These are phyloP conservation scores for Pseudonectria foliicola DNA, from an alignment of 2,329 filamentous ascomycete genomes.

Conservation along the genomic window DNA sequence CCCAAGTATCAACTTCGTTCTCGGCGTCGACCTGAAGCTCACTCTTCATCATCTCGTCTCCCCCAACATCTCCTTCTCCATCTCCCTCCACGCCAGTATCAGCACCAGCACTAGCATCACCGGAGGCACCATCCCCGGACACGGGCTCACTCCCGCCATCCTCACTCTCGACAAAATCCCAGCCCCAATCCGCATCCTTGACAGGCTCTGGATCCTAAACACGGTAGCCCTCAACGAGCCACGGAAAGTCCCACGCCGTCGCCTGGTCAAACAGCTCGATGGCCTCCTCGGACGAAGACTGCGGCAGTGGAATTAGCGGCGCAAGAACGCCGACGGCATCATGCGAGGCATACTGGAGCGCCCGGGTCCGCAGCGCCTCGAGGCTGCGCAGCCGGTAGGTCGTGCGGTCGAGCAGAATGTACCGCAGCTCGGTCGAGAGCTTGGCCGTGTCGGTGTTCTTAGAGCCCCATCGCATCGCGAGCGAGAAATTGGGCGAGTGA, in stretches of 20 bases:
- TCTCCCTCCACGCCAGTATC: no score
- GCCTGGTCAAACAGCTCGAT: neutral
- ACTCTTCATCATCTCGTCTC: no score
- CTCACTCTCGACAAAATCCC: no score
- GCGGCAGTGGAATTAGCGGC: conserved; percentile 1
- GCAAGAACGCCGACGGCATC: conserved; percentile 3
- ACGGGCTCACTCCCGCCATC: no score
- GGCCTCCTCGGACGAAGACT: neutral
- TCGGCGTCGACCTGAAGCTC: no score
- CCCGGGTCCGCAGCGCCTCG: conserved; percentile 2
- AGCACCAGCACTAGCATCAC: no score
- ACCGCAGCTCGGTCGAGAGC: conserved; percentile 7
- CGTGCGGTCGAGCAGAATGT: conserved; percentile 6
- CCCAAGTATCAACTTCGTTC: no score
- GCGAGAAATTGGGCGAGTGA: neutral
- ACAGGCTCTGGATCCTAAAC: neutral
- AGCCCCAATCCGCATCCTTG: no score
- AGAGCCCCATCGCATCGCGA: conserved; percentile 7
- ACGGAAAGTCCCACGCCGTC: conserved; percentile 1
- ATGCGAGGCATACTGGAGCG: conserved; percentile 2
- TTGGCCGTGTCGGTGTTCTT: conserved; percentile 9
- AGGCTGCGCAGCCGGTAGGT: conserved; percentile 2
- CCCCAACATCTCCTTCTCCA: no score
- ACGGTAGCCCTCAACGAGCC: neutral
- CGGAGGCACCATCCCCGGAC: no score